A percentile compares a stretch with the other conserved stretches of the same genome.
Conservation (phyloP, 805 yeast genomes). For the Candida chauliodis region DNA sequence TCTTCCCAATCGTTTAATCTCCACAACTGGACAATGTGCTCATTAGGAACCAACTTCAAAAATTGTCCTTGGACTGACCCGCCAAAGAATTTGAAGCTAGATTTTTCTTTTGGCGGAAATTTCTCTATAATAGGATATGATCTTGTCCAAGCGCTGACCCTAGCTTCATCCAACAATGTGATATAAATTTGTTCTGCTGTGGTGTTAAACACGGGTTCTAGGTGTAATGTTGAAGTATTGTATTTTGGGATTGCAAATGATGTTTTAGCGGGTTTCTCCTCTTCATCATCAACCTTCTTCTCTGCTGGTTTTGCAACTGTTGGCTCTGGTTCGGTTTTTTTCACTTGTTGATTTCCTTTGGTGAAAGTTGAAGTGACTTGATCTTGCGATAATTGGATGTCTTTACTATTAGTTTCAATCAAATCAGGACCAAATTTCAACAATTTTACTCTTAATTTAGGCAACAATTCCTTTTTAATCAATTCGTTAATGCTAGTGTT, state of each 20-base stretch:
- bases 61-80: slow-evolving; percentile 81
- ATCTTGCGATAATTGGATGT: slow-evolving; percentile 70
- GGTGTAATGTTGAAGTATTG: slow-evolving; percentile 75
- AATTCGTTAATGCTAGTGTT: slow-evolving; percentile 51
- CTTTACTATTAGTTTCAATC: slow-evolving; percentile 72
- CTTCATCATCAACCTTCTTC: slow-evolving; percentile 5
- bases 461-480: slow-evolving; percentile 54
- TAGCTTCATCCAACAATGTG: slow-evolving; percentile 70
- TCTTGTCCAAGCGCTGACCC: slow-evolving; percentile 91
- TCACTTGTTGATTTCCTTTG: slow-evolving; percentile 45
- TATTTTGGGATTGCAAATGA: slow-evolving; percentile 49
- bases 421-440: slow-evolving; percentile 73
- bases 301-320: slow-evolving; percentile 6
- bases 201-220: slow-evolving; percentile 80
- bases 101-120: slow-evolving; percentile 50
- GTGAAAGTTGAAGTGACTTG: slow-evolving; percentile 38
- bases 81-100: slow-evolving; percentile 71
- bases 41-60: slow-evolving; percentile 53
- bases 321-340: neutral
- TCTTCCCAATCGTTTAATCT: slow-evolving; percentile 82
- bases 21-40: slow-evolving; percentile 74
- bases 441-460: slow-evolving; percentile 61
- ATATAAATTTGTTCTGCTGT: slow-evolving; percentile 80
- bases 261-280: slow-evolving; percentile 4
- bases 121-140: slow-evolving; percentile 57